Evolutionary conservation across 2,329 filamentous ascomycete genomes (phyloP).

Genomic region (Neurospora sp.): DNA sequence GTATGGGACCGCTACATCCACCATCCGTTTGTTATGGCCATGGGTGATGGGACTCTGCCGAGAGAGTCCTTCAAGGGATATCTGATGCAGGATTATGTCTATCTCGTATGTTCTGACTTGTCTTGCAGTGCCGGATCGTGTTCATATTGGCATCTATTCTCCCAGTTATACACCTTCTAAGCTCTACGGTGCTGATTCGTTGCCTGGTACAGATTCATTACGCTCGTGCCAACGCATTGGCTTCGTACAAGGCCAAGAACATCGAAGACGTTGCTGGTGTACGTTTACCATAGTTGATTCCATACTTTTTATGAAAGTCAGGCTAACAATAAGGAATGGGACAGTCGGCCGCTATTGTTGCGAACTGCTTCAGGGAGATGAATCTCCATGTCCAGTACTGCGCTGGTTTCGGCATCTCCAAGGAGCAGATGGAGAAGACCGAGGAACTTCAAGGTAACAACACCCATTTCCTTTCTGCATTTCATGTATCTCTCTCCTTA

Average conservation of each 20-base stretch:
- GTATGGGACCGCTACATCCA: slow-evolving; percentile 69
- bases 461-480: not conserved
- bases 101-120: slow-evolving; percentile 46
- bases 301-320: not conserved
- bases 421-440: slow-evolving; percentile 59
- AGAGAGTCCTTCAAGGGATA: slow-evolving; percentile 76
- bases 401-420: slow-evolving; percentile 65
- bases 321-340: not conserved
- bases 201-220: slow-evolving; percentile 58
- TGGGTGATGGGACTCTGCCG: slow-evolving; percentile 68
- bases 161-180: not conserved
- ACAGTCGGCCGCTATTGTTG: slow-evolving; percentile 47
- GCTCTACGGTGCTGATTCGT: not conserved
- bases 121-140: not conserved
- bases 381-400: slow-evolving; percentile 76
- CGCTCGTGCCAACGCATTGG: slow-evolving; percentile 73
- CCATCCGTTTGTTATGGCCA: slow-evolving; percentile 69
- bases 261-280: slow-evolving; percentile 65
- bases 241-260: slow-evolving; percentile 71
- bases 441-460: slow-evolving; percentile 61
- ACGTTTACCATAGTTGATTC: slow-evolving; percentile 19
- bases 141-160: not conserved
- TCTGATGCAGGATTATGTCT: slow-evolving; percentile 86
- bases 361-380: slow-evolving; percentile 71
- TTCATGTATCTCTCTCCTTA: slow-evolving; percentile 1